Evolutionary conservation across 2,329 filamentous ascomycete genomes (phyloP), one percentile per base, ranked within the genome.

Genomic region (Xylariaceae sp.): DNA sequence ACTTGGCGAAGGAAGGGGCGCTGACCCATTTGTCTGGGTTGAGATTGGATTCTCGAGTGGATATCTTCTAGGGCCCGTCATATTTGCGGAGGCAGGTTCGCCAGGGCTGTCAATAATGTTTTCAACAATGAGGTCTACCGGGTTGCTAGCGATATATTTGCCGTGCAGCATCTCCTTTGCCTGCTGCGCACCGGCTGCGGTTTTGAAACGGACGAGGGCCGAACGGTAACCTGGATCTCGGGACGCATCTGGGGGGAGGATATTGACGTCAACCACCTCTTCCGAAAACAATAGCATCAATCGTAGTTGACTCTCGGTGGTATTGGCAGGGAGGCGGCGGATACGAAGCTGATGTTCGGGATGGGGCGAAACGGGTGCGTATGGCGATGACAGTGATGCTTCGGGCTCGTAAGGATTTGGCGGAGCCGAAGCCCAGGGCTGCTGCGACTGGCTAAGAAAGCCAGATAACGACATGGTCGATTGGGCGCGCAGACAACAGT

Each of bases 231-330:
- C 75, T 3, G 70, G 62, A 57, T 84, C 80, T 34, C 76, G 72
- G 5, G 77, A 76, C 52, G 74, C 70, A 21, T 82, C 76, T 21
- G 70, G 58, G 1, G 78, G 70, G 3, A 84, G 67, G 22, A 84
- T 68, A 59, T 83, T 75, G 16, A 80, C 72, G 42, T 74, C 72
- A 36, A 74, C 65, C 12, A 83, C 69, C 36, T 84, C 80, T 60
- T 83, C 74, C 48, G 79, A 81, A 69, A 80, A 84, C 40, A 82
- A 72, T 32, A 81, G 72, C 80, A 85, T 84, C 29, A 80, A 67
- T 44, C 76, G 73, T 48, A 85, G 63, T 21, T 74, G 74, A 47
- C 83, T 76, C 47, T 81, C 76, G 1, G 77, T 76, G 2, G 77
- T 80, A 60, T 79, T 77, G 47, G 72, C 58, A 1, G 81, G 80